Evolutionary conservation across 2,329 filamentous ascomycete genomes (phyloP).

Genomic region (Aspergillus neotritici): DNA sequence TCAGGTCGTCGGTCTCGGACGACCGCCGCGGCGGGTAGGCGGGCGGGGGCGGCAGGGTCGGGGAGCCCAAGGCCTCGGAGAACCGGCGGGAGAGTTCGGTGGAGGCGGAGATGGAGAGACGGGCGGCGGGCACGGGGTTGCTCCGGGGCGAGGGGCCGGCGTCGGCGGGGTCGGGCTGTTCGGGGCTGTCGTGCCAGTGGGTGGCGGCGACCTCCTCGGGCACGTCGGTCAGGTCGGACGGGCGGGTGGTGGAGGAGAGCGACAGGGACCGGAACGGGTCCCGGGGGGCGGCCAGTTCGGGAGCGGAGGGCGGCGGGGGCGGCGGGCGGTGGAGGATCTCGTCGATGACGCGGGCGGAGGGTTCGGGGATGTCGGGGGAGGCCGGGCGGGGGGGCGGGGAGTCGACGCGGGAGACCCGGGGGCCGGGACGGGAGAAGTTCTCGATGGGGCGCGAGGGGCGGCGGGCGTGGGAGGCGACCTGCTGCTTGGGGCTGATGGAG

Average conservation of each 20-base stretch:
- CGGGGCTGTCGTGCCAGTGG: constrained; percentile 28
- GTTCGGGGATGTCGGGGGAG: constrained; percentile 30
- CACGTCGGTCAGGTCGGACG: constrained; percentile 41
- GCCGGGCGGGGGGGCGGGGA: constrained; percentile 35
- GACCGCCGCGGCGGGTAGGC: too few relatives aligned
- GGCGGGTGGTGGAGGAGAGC: constrained; percentile 37
- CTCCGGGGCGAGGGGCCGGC: constrained; percentile 11
- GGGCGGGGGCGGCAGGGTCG: constrained; percentile 27
- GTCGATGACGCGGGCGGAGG: constrained; percentile 37
- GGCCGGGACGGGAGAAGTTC: constrained; percentile 52
- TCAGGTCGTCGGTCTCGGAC: constrained; percentile 2
- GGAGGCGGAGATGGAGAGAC: constrained; percentile 28
- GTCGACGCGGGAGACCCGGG: constrained; percentile 37
- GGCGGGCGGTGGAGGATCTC: constrained; percentile 23
- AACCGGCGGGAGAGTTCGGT: constrained; percentile 35
- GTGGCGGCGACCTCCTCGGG: constrained; percentile 43
- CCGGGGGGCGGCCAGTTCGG: too few relatives aligned
- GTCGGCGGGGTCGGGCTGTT: constrained; percentile 16
- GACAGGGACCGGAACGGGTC: constrained; percentile 28
- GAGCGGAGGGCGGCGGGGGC: constrained; percentile 5
- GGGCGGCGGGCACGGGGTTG: constrained; percentile 18
- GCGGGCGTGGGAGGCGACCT: constrained; percentile 17
- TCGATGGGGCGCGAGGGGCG: constrained; percentile 41
- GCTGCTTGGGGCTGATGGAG: constrained; percentile 20
- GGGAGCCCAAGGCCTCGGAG: constrained; percentile 43